Conservation (phyloP, 2,329 filamentous ascomycete genomes). For the Periglandula ipomoeae region DNA sequence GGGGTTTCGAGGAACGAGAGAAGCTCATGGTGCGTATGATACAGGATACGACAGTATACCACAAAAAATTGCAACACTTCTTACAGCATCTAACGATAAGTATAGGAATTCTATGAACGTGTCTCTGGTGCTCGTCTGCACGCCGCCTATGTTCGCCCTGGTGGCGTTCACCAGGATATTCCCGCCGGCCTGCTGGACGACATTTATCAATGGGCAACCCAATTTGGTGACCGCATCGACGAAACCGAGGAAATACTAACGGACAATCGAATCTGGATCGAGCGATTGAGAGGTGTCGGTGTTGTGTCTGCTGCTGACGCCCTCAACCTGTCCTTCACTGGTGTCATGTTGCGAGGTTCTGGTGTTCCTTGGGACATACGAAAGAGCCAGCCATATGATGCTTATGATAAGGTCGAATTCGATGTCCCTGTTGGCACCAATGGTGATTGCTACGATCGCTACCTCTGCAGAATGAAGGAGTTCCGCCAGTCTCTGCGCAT, state of each 20-base stretch:
- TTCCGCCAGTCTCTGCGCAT: conserved; percentile 97
- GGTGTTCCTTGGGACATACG: conserved; percentile 94
- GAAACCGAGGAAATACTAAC: conserved; percentile 98
- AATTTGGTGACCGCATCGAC: conserved; percentile 96
- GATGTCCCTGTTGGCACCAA: conserved; percentile 95
- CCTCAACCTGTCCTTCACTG: conserved; percentile 93
- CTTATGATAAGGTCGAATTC: conserved; percentile 96
- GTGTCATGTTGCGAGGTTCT: conserved; percentile 95
- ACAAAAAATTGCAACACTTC: not conserved
- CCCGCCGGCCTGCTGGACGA: conserved; percentile 91
- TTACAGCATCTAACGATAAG: not conserved
- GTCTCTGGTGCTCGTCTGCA: conserved; percentile 96
- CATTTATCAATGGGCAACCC: conserved; percentile 99
- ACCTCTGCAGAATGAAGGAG: conserved; percentile 98
- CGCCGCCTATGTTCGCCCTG: conserved; percentile 91
- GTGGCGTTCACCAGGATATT: conserved; percentile 92
- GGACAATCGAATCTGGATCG: conserved; percentile 99
- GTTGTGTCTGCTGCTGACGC: conserved; percentile 87
- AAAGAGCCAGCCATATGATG: conserved; percentile 95
- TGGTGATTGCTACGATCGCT: conserved; percentile 98
- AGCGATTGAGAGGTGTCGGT: conserved; percentile 82
- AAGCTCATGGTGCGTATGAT: conserved; percentile 80
- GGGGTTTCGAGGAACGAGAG: conserved; percentile 99
- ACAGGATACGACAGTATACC: not conserved
- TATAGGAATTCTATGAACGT: conserved; percentile 98